Conservation (phyloP, 495 filamentous ascomycete species). For the Amorphotheca resinae region DNA sequence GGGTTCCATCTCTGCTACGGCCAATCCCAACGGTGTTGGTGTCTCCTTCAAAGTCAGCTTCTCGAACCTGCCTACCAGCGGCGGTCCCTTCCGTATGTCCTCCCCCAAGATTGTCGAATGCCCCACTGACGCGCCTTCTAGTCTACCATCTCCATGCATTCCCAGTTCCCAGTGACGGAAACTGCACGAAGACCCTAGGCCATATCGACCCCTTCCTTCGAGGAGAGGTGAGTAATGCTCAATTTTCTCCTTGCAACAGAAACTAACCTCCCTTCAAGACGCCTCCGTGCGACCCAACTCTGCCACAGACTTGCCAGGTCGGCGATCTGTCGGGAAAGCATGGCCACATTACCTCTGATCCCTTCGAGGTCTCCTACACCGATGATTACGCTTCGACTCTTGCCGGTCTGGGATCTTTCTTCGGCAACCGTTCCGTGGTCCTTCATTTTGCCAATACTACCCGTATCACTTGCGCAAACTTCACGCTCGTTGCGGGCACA, state of each 20-base stretch:
- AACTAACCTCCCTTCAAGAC: conserved; percentile 29
- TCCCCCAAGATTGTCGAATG: background rate
- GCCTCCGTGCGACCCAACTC: conserved; percentile 46
- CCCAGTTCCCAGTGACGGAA: conserved; percentile 61
- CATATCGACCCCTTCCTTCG: conserved; percentile 45
- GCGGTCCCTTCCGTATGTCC: conserved; percentile 60
- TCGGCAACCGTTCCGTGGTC: conserved; percentile 70
- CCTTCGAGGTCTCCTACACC: conserved; percentile 38
- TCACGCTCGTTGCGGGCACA: conserved; percentile 21
- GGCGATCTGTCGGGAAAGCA: conserved; percentile 81
- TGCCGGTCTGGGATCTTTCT: conserved; percentile 47
- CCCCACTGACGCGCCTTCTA: conserved; percentile 23
- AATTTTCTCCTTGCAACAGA: background rate
- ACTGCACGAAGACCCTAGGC: conserved; percentile 58
- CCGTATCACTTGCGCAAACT: conserved; percentile 62
- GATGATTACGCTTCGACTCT: conserved; percentile 57
- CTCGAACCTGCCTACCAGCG: conserved; percentile 48
- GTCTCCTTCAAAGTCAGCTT: conserved; percentile 49
- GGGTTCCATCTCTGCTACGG: conserved; percentile 46
- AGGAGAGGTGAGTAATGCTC: conserved; percentile 25
- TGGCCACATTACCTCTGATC: conserved; percentile 44
- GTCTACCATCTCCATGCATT: conserved; percentile 75
- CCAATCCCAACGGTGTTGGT: conserved; percentile 45
- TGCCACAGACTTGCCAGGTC: conserved; percentile 62
- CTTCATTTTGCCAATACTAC: conserved; percentile 62